Percentiles rank a stretch among this genome's conserved stretches.
Conservation (phyloP, 495 filamentous ascomycete genomes). For the Neurospora tetrasperma region DNA sequence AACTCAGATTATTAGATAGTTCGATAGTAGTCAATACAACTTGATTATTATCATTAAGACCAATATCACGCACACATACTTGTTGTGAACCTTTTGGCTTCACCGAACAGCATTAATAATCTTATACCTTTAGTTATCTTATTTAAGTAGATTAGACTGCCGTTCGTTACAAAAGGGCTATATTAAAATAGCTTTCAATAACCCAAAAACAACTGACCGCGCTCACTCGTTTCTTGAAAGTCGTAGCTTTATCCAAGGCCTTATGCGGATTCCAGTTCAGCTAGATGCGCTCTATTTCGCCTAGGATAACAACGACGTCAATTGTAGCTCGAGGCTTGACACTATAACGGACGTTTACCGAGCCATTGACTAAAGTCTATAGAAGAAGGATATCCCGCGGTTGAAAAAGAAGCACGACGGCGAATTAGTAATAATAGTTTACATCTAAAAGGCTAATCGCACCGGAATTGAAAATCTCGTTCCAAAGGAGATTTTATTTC, state of each 20-base stretch:
- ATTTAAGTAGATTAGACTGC: no score
- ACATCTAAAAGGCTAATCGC: not conserved
- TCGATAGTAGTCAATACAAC: no score
- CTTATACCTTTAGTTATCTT: no score
- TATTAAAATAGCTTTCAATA: conserved; percentile 11
- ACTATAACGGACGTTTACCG: conserved; percentile 37
- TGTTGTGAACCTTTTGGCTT: no score
- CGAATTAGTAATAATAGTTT: not conserved
- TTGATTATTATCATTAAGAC: no score
- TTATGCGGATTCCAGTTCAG: conserved; percentile 37
- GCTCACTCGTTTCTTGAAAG: conserved; percentile 25
- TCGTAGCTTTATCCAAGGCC: conserved; percentile 25
- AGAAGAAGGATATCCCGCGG: conserved; percentile 31
- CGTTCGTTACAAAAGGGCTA: no score
- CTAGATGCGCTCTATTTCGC: conserved; percentile 35
- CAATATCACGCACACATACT: no score
- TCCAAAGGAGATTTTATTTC: conserved; percentile 16
- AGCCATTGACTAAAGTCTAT: conserved; percentile 28
- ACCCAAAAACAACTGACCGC: conserved; percentile 12
- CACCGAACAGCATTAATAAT: no score
- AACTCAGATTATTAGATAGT: no score
- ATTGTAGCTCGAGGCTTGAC: conserved; percentile 8
- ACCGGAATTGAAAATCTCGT: conserved; percentile 9
- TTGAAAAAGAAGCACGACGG: conserved; percentile 20
- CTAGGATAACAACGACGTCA: conserved; percentile 16